phyloP scores from a whole-genome alignment of 257 asterid species.

The Forsythia viridissima region DNA sequence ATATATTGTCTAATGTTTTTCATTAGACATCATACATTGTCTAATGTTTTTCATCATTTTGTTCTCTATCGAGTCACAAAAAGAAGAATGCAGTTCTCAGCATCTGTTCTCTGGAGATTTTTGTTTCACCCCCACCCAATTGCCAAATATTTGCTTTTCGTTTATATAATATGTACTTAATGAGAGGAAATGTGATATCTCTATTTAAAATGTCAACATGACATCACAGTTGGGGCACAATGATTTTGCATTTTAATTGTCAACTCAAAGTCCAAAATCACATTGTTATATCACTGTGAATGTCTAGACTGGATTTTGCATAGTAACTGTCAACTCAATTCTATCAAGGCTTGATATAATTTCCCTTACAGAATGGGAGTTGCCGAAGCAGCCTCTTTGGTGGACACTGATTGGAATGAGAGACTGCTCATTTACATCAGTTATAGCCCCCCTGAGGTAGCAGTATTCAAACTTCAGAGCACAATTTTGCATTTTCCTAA shows the following conservation, averaged over 20 bases:
- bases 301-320: not conserved
- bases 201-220: slow-evolving; percentile 7
- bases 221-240: slow-evolving; percentile 8
- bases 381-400: slow-evolving; percentile 68
- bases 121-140: not conserved
- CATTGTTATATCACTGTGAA: not conserved
- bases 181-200: not conserved
- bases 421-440: slow-evolving; percentile 82
- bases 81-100: not conserved
- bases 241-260: slow-evolving; percentile 11
- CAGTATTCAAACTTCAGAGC: slow-evolving; percentile 34
- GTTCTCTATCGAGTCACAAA: not conserved
- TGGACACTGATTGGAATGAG: slow-evolving; percentile 55
- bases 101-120: not conserved
- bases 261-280: not conserved
- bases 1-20: too few species aligned
- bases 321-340: not conserved
- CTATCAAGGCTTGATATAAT: not conserved
- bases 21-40: slow-evolving; percentile 1
- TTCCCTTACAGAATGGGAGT: slow-evolving; percentile 73
- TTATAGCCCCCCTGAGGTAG: slow-evolving; percentile 99
- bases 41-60: not conserved
- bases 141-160: not conserved
- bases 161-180: not conserved
- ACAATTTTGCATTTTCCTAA: not conserved